Percentiles rank a stretch among this genome's conserved stretches.
Conservation (phyloP, 2,329 filamentous ascomycete species). For the Colletotrichum orbiculare region DNA sequence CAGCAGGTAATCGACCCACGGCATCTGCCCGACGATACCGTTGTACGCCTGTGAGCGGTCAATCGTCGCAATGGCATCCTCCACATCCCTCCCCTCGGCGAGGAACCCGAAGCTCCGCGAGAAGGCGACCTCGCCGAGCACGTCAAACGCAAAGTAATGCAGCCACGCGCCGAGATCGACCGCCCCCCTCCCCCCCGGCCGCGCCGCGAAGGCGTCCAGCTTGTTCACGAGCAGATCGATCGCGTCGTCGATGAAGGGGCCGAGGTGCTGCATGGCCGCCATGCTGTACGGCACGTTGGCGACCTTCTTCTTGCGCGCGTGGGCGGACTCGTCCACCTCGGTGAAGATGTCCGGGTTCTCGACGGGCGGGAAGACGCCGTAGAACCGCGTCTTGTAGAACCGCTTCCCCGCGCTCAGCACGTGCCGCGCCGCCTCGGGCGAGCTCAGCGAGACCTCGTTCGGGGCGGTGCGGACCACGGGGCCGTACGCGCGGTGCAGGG, state of each 20-base stretch:
- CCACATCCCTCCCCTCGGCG: slow-evolving; percentile 60
- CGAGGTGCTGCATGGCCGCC: slow-evolving; percentile 63
- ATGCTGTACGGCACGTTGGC: slow-evolving; percentile 64
- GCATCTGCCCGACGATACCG: slow-evolving; percentile 62
- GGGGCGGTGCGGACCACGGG: slow-evolving; percentile 47
- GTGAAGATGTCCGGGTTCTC: slow-evolving; percentile 70
- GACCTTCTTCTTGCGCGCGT: slow-evolving; percentile 65
- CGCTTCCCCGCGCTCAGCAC: slow-evolving; percentile 61
- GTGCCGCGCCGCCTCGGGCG: slow-evolving; percentile 46
- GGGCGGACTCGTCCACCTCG: slow-evolving; percentile 63
- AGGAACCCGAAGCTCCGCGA: slow-evolving; percentile 64
- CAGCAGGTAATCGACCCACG: slow-evolving; percentile 59
- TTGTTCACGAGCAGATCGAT: slow-evolving; percentile 57
- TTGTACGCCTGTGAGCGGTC: slow-evolving; percentile 64
- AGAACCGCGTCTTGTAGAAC: slow-evolving; percentile 65
- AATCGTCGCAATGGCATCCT: slow-evolving; percentile 54
- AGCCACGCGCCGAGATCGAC: slow-evolving; percentile 61
- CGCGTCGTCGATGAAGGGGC: slow-evolving; percentile 62
- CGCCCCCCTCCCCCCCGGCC: neutral
- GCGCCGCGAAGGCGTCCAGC: slow-evolving; percentile 51
- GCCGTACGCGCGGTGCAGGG: slow-evolving; percentile 49
- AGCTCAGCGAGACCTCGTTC: slow-evolving; percentile 49
- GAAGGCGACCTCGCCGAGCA: slow-evolving; percentile 64
- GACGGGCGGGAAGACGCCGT: slow-evolving; percentile 64
- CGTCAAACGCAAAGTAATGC: slow-evolving; percentile 49